phyloP scores from a whole-genome alignment of 1,139 yeast genomes.

The Groenewaldozyma sp. region DNA sequence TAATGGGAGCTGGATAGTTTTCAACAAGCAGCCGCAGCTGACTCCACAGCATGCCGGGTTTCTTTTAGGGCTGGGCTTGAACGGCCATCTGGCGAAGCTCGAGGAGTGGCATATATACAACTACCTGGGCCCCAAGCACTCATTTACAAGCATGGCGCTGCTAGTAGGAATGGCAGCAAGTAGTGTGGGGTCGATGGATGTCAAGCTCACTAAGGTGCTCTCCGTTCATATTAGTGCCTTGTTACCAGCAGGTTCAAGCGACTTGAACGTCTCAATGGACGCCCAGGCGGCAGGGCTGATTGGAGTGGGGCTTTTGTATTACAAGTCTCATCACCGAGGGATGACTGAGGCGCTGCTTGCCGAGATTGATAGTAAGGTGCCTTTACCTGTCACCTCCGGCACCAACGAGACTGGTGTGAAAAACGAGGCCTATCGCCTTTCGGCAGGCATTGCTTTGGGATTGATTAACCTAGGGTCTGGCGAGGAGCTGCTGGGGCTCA shows the following conservation, averaged over 20 bases:
- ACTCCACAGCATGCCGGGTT: conserved; percentile 92
- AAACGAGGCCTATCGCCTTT: conserved; percentile 74
- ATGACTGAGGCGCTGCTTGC: conserved; percentile 70
- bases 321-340: conserved; percentile 70
- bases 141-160: conserved; percentile 76
- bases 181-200: conserved; percentile 72
- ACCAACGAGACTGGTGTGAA: conserved; percentile 10
- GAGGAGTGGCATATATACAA: conserved; percentile 98
- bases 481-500: conserved; percentile 47
- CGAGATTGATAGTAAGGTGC: conserved; percentile 17
- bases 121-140: conserved; percentile 83
- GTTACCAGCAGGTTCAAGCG: conserved; percentile 84
- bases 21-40: conserved; percentile 64
- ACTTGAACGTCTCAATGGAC: conserved; percentile 68
- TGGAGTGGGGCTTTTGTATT: conserved; percentile 79
- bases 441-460: conserved; percentile 87
- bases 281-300: conserved; percentile 90
- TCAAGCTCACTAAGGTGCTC: conserved; percentile 78
- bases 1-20: conserved; percentile 87
- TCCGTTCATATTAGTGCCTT: conserved; percentile 91
- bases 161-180: conserved; percentile 92
- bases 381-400: not conserved
- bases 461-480: conserved; percentile 81
- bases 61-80: conserved; percentile 80
- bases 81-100: conserved; percentile 72